phyloP scores from a whole-genome alignment of 1,139 yeast genomes.

The Yamadazyma aaseri region DNA sequence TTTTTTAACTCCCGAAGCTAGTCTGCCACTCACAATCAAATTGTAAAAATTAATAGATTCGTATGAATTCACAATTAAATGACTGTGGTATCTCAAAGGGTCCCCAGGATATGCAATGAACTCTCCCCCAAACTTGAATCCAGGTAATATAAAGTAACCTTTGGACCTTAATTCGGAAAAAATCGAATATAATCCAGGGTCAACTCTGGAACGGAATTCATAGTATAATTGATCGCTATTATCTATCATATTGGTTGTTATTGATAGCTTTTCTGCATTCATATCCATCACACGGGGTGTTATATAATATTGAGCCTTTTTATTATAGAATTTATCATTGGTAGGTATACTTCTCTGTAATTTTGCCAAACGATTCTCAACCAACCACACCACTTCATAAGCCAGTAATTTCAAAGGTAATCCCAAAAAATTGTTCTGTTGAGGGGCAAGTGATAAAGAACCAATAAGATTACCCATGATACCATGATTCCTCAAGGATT shows the following conservation, averaged over 20 bases:
- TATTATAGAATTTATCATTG: conserved; percentile 4
- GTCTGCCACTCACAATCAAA: conserved; percentile 77
- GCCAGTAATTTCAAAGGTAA: conserved; percentile 72
- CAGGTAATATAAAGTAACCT: conserved; percentile 71
- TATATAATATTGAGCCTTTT: conserved; percentile 6
- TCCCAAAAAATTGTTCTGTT: conserved; percentile 83
- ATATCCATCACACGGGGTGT: conserved; percentile 1
- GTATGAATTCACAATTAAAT: conserved; percentile 63
- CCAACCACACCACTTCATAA: conserved; percentile 73
- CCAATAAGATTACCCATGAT: conserved; percentile 80
- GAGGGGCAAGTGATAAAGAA: conserved; percentile 83
- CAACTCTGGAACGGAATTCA: conserved; percentile 6
- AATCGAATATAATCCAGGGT: conserved; percentile 16
- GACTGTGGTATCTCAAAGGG: conserved; percentile 87
- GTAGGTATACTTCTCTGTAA: conserved; percentile 7
- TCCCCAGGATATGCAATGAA: conserved; percentile 94
- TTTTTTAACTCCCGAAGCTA: conserved; percentile 92
- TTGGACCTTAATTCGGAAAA: conserved; percentile 40
- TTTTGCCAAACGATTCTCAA: conserved; percentile 39
- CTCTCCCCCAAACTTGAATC: conserved; percentile 86
- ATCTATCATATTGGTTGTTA: too few relatives aligned
- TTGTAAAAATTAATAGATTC: conserved; percentile 51
- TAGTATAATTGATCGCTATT: not conserved
- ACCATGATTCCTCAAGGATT: conserved; percentile 49
- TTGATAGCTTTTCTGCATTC: too few relatives aligned